Percentiles rank a stretch among this genome's conserved stretches.
phyloP scores from a whole-genome alignment of 2,329 filamentous ascomycete genomes.

The Thelonectria olida region DNA sequence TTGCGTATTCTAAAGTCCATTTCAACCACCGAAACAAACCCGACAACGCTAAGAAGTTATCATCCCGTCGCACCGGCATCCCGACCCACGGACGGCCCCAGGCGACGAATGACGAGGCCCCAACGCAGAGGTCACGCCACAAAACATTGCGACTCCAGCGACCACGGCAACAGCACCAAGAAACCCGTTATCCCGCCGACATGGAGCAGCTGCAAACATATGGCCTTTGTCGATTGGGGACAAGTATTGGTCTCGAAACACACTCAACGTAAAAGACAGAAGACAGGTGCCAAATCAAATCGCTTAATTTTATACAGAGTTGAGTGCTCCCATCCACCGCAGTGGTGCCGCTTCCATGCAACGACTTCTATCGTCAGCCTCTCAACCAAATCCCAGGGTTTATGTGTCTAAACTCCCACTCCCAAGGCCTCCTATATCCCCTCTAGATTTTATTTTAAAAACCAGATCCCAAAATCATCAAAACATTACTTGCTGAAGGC shows the following conservation, averaged over 20 bases:
- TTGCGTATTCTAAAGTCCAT: not conserved
- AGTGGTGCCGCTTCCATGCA: slow-evolving; percentile 28
- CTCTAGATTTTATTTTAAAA: slow-evolving; percentile 18
- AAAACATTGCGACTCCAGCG: slow-evolving; percentile 26
- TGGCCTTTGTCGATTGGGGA: not conserved
- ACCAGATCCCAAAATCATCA: slow-evolving; percentile 3
- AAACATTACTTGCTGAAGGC: slow-evolving; percentile 46
- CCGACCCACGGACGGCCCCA: slow-evolving; percentile 11
- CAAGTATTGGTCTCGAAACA: too few species aligned
- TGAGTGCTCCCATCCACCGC: slow-evolving; percentile 35
- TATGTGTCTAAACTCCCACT: slow-evolving; percentile 26
- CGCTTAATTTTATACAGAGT: slow-evolving; percentile 43
- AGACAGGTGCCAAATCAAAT: slow-evolving; percentile 40
- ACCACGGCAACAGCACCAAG: slow-evolving; percentile 1
- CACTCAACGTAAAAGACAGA: too few species aligned
- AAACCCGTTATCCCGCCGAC: not conserved
- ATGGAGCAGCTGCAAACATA: not conserved
- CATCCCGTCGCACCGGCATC: slow-evolving; percentile 20
- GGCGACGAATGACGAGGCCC: slow-evolving; percentile 34
- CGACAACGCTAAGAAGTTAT: not conserved
- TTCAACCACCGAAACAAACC: slow-evolving; percentile 3
- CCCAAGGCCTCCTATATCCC: slow-evolving; percentile 9
- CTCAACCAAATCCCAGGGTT: slow-evolving; percentile 31
- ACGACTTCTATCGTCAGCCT: slow-evolving; percentile 37
- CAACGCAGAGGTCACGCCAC: slow-evolving; percentile 39